Base-by-base conservation (phyloP, 2,329 filamentous ascomycete genomes). In the Cryphonectria carpinicola region DNA sequence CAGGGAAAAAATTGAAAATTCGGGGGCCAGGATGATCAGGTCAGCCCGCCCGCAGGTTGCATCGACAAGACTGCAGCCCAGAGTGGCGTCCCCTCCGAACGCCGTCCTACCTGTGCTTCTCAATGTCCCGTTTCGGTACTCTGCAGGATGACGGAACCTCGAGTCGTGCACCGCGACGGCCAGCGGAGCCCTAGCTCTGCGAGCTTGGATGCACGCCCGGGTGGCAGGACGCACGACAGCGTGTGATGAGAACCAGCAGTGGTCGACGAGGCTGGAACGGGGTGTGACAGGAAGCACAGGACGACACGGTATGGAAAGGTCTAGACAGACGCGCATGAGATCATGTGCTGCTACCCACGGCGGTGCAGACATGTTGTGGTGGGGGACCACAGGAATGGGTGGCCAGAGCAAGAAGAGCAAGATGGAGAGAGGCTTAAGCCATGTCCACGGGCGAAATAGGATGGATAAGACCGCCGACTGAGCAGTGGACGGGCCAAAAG, bases 1-100 rank as follows among this genome's bases (percentile, higher is more conserved):
- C 54, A 22, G 5, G n/a, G 35, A 49, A 22, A 56, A 56, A 1
- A 28, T 28, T 28, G 28, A 28, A 28, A 28, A 28, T 28, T 19
- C 49, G 69, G 71, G 62, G 68, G 65, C 71, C 56, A 66, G 56
- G 66, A 66, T 32, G 52, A 66, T 64, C 56, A 46, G 65, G 56
- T 68, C 65, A 70, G 62, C 62, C 65, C 54, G 62, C 62, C 65
- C 54, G 56, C 22, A 46, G 60, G 64, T 61, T 41, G 32, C 65
- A 65, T 60, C 43, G 65, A 64, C 69, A 68, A 72, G 71, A 69
- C 71, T 72, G 69, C 69, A 70, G 67, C 10, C 19, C 17, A 39
- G 32, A 4, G 63, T 54, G 65, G 46, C 65, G 17, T 65, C 65
- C 43, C 64, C 67, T 37, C 67, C 65, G 41, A 46, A 39, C 54